Evolutionary conservation across 306 rosid species (phyloP), one percentile per base, ranked within the genome.

Genomic region (Pyrus communis): DNA sequence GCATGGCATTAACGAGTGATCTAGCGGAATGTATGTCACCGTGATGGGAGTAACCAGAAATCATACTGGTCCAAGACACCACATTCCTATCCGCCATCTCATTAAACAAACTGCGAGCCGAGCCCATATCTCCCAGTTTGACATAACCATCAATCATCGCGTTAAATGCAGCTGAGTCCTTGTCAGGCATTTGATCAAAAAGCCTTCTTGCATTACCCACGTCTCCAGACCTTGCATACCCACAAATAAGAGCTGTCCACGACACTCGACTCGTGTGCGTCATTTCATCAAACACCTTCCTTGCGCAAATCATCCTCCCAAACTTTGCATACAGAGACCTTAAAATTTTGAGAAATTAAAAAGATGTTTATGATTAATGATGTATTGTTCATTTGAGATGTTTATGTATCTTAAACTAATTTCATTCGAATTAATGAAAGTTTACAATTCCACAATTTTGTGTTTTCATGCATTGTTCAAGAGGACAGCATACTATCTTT

Each of bases 1-100:
- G 86, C 91, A 88, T 86, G 52, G 70, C 70, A 75, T 88, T 92
- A 80, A 92, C 88, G 67, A 92, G 60, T 23, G 67, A 79, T 79
- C 84, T 84, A 60, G 93, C 93, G 23, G 77, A 76, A 11, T 75
- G 81, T 46, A 88, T 74, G 69, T 88, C 82, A 70, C 91, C 89
- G 13, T 57, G 57, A 18, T 59, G 76, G 67, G 88, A 88, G 83
- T 88, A 92, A 18, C 90, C 96, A 46, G 69, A 81, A 30, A 89
- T 80, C 90, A 92, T 85, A 77, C 86, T 87, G 12, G 97, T 92
- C 96, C 96, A 89, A 54, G 93, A 82, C 68, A 89, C 83, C 67
- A 83, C 91, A 75, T 88, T 87, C 78, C 67, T 82, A 30, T 81
- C 80, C 5, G 19, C 74, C 87, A 86, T 82, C 77, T 76, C 75